Percentiles rank a stretch among this genome's conserved stretches.
phyloP scores from a whole-genome alignment of 495 filamentous ascomycete species.

The Talaromyces nanjingensis region DNA sequence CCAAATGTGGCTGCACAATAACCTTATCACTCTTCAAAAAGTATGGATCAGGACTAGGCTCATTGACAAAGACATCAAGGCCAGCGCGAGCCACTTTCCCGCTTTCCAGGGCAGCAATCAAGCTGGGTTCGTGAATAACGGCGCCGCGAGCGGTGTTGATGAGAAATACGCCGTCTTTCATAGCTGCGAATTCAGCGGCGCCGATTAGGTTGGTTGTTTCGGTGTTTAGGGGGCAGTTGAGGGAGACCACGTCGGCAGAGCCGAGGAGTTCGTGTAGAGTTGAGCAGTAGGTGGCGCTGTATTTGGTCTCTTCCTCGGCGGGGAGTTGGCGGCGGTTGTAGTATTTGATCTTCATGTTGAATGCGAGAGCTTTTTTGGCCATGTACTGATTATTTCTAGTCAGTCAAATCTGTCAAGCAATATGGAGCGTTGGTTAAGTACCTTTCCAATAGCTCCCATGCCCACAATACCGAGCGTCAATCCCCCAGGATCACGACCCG shows the following conservation, averaged over 20 bases:
- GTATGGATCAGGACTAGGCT: constrained; percentile 44
- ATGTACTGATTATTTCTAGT: constrained; percentile 19
- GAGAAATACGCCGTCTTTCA: constrained; percentile 56
- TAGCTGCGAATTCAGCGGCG: constrained; percentile 42
- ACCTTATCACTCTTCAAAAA: constrained; percentile 16
- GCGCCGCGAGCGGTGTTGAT: constrained; percentile 57
- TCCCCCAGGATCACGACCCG: constrained; percentile 45
- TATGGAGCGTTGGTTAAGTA: not conserved
- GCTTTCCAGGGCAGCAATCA: constrained; percentile 44
- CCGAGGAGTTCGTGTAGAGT: constrained; percentile 32
- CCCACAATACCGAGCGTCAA: constrained; percentile 61
- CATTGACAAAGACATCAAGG: constrained; percentile 54
- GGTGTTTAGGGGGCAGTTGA: constrained; percentile 59
- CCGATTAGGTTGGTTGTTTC: constrained; percentile 36
- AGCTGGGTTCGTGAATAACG: constrained; percentile 50
- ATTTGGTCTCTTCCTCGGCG: constrained; percentile 23
- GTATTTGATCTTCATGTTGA: constrained; percentile 53
- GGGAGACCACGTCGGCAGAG: constrained; percentile 52
- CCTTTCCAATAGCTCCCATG: constrained; percentile 67
- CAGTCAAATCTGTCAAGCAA: not conserved
- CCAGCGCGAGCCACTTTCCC: constrained; percentile 45
- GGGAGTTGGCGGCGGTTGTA: constrained; percentile 44
- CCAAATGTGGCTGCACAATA: constrained; percentile 18
- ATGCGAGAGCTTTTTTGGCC: constrained; percentile 30
- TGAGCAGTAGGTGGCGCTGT: constrained; percentile 12